Percentiles rank a stretch among this genome's conserved stretches.
Conservation (phyloP, 2,329 filamentous ascomycete genomes). For the Lachnellula suecica region DNA sequence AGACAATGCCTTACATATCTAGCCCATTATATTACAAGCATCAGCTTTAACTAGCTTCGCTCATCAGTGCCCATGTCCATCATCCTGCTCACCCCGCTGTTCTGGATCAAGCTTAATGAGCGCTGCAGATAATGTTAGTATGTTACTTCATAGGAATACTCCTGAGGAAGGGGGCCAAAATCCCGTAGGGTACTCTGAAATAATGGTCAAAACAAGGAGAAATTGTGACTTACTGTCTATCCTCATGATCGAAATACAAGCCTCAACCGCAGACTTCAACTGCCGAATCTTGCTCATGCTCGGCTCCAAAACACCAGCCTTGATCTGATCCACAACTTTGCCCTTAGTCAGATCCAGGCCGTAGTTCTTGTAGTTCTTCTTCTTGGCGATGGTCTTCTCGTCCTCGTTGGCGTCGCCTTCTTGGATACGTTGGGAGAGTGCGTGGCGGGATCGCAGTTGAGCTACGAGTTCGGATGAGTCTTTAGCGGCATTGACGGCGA, state of each 20-base stretch:
- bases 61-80: constrained; percentile 78
- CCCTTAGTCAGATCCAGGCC: constrained; percentile 87
- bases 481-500: constrained; percentile 96
- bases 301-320: constrained; percentile 92
- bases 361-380: constrained; percentile 99
- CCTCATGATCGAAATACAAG: constrained; percentile 98
- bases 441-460: constrained; percentile 90
- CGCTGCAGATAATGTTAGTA: too few species aligned
- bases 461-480: constrained; percentile 94
- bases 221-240: too few species aligned
- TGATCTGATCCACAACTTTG: constrained; percentile 89
- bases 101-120: constrained; percentile 97
- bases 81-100: constrained; percentile 68
- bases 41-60: constrained; percentile 13
- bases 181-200: too few species aligned
- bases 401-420: constrained; percentile 83
- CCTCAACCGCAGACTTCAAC: constrained; percentile 97
- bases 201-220: too few species aligned
- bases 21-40: constrained; percentile 28
- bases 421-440: constrained; percentile 86
- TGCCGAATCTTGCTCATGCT: constrained; percentile 98
- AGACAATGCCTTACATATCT: constrained; percentile 22
- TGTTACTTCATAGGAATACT: too few species aligned
- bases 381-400: constrained; percentile 85
- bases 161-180: too few species aligned